These are phyloP conservation scores for Nevesoporus exiguus DNA, from an alignment of 768 basidiomycete species.

Conservation along the genomic window DNA sequence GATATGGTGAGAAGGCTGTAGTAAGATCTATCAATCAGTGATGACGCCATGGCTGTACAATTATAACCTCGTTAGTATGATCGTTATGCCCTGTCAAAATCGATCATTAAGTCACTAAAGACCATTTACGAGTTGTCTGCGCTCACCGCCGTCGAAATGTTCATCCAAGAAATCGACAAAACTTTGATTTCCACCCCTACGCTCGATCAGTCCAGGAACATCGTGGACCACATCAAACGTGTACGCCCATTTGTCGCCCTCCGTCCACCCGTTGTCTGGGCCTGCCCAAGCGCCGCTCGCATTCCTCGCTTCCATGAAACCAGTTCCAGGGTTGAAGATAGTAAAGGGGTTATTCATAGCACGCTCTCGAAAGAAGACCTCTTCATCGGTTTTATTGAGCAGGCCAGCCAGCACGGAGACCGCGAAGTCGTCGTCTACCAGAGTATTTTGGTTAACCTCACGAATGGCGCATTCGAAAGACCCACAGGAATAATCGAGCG, in stretches of 20 bases:
- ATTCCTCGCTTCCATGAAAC: slow-evolving; percentile 81
- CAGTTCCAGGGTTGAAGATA: slow-evolving; percentile 61
- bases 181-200: slow-evolving; percentile 58
- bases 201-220: slow-evolving; percentile 55
- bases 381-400: slow-evolving; percentile 48
- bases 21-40: slow-evolving; percentile 5
- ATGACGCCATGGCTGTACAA: background rate
- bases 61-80: slow-evolving; percentile 69
- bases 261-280: slow-evolving; percentile 71
- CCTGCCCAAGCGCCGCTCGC: slow-evolving; percentile 71
- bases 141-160: slow-evolving; percentile 46
- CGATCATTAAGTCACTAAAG: slow-evolving; percentile 1
- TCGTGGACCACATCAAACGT: slow-evolving; percentile 78
- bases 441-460: background rate
- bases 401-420: slow-evolving; percentile 57
- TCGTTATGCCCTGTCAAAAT: slow-evolving; percentile 66
- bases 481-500: slow-evolving; percentile 75
- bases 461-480: background rate
- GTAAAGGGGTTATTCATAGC: slow-evolving; percentile 54
- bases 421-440: slow-evolving; percentile 73
- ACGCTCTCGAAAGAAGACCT: slow-evolving; percentile 53
- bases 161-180: slow-evolving; percentile 69
- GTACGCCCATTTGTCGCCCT: slow-evolving; percentile 78
- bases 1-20: slow-evolving; percentile 79
- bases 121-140: background rate